These are phyloP conservation scores for Handroanthus guayacan DNA, from an alignment of 257 asterid species.

Conservation along the genomic window DNA sequence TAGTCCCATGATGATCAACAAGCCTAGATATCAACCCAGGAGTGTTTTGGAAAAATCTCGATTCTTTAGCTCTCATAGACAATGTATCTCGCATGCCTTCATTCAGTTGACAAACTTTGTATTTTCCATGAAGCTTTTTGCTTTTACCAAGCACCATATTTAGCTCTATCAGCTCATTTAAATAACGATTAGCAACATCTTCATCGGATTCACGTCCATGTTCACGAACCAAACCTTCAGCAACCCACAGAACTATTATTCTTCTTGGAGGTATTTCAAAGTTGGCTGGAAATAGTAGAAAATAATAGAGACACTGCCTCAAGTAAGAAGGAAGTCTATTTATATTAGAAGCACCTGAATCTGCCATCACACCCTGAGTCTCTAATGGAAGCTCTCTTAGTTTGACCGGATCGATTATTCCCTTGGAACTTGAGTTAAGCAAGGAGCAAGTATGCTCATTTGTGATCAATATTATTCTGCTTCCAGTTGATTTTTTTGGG, in stretches of 20 bases:
- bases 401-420: background rate
- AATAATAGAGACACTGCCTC: conserved; percentile 13
- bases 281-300: conserved; percentile 33
- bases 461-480: background rate
- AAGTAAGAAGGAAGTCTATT: background rate
- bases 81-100: background rate
- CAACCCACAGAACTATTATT: conserved; percentile 40
- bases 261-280: conserved; percentile 33
- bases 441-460: background rate
- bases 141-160: background rate
- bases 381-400: background rate
- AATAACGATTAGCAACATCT: background rate
- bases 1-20: conserved; percentile 11
- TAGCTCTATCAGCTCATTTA: background rate
- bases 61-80: background rate
- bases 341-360: background rate
- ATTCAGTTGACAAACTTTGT: background rate
- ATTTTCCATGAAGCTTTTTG: conserved; percentile 26
- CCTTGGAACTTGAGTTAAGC: background rate
- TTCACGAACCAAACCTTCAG: conserved; percentile 27
- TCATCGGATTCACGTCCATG: conserved; percentile 20
- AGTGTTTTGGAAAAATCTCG: background rate
- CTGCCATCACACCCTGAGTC: too few species aligned
- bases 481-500: background rate
- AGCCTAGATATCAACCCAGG: background rate